Evolutionary conservation across 495 filamentous ascomycete species (phyloP).

Genomic region (Jackrogersella multiformis): DNA sequence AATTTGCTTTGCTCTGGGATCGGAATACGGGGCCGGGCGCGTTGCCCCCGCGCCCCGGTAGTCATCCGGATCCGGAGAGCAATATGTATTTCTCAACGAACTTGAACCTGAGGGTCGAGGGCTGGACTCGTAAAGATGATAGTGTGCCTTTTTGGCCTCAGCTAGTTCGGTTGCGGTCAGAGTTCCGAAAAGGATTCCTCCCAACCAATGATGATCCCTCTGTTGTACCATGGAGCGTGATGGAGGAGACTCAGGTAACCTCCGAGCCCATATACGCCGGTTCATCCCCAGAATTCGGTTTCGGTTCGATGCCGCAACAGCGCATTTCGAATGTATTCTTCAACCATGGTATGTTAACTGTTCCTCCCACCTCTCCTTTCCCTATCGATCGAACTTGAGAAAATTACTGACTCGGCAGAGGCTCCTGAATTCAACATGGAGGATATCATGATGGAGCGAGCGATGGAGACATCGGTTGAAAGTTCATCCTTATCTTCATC

Average conservation of each 20-base stretch:
- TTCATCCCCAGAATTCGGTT: no score
- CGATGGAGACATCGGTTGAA: no score
- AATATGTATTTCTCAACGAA: neutral
- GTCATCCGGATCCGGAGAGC: neutral
- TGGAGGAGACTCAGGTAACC: neutral
- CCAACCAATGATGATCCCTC: constrained; percentile 7
- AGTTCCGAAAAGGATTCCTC: neutral
- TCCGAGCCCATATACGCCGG: neutral
- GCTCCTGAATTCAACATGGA: no score
- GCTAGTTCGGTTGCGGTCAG: neutral
- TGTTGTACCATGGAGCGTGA: neutral
- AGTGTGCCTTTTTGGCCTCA: constrained; percentile 8
- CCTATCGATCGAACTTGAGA: no score
- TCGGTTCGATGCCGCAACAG: no score
- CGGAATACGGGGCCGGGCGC: neutral
- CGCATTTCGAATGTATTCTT: neutral
- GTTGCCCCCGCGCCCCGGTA: neutral
- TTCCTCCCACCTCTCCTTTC: neutral
- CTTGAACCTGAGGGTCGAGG: neutral
- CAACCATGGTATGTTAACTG: neutral
- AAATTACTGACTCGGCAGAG: no score
- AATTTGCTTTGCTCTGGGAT: constrained; percentile 33
- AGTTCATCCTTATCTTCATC: neutral
- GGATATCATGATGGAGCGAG: no score
- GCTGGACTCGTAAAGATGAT: neutral